phyloP scores from a whole-genome alignment of 2,329 filamentous ascomycete genomes.

The Acrodontium crateriforme region DNA sequence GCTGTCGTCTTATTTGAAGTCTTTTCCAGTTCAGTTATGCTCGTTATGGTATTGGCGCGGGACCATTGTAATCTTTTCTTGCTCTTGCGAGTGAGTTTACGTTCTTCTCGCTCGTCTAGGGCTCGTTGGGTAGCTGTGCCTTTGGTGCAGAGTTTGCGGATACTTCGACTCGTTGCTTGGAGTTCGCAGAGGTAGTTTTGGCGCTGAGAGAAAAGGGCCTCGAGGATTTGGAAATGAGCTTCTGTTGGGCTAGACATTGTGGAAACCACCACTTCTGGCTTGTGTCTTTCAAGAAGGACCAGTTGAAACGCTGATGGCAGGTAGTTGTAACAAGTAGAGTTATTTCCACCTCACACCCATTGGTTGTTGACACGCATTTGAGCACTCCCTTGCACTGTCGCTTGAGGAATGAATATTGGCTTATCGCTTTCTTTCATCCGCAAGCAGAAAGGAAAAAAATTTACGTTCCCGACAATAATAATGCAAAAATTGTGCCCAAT shows the following conservation, averaged over 20 bases:
- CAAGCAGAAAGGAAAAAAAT: no score
- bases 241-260: neutral
- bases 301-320: neutral
- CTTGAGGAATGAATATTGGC: no score
- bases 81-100: slow-evolving; percentile 12
- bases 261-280: neutral
- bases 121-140: slow-evolving; percentile 12
- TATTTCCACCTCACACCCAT: no score
- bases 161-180: slow-evolving; percentile 12
- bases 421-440: no score
- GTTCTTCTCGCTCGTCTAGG: slow-evolving; percentile 11
- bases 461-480: no score
- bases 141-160: slow-evolving; percentile 18
- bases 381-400: no score
- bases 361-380: no score
- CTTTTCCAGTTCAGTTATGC: no score
- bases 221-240: slow-evolving; percentile 9
- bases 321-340: neutral
- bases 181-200: slow-evolving; percentile 15
- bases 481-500: no score
- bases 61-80: slow-evolving; percentile 19
- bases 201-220: slow-evolving; percentile 15
- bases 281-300: neutral
- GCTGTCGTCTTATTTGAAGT: no score
- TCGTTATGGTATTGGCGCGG: no score